A percentile compares a stretch with the other conserved stretches of the same genome.
Conservation (phyloP, 257 asterid species). For the Solanum chmielewskii region DNA sequence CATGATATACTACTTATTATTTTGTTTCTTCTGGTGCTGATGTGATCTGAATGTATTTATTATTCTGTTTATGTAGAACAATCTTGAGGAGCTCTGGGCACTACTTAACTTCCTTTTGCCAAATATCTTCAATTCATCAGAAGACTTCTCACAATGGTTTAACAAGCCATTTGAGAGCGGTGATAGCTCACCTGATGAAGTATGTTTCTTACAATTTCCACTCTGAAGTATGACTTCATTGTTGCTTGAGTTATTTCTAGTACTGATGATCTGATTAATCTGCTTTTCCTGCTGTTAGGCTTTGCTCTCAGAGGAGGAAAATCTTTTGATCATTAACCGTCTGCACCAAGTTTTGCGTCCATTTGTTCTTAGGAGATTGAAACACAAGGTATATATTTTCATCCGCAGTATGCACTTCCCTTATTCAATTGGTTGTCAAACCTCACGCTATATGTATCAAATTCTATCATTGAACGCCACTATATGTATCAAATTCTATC, state of each 20-base stretch:
- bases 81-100: slow-evolving; percentile 99
- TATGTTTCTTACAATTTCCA: slow-evolving; percentile 11
- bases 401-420: neutral
- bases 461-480: neutral
- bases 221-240: neutral
- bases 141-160: slow-evolving; percentile 99
- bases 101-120: slow-evolving; percentile 97
- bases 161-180: slow-evolving; percentile 97
- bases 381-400: slow-evolving; percentile 67
- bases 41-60: slow-evolving; percentile 1
- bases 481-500: neutral
- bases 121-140: slow-evolving; percentile 92
- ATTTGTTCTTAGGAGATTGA: slow-evolving; percentile 93
- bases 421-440: neutral
- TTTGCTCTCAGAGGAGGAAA: slow-evolving; percentile 94
- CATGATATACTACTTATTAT: neutral
- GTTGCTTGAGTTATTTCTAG: neutral
- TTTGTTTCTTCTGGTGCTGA: neutral
- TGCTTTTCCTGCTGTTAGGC: slow-evolving; percentile 44
- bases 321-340: slow-evolving; percentile 93
- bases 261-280: neutral
- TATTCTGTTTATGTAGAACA: slow-evolving; percentile 49
- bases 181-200: slow-evolving; percentile 85
- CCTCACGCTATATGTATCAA: neutral
- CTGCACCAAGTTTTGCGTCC: slow-evolving; percentile 99